These are phyloP conservation scores for Ananas comosus DNA, from an alignment of 176 grass and related monocot species.

Conservation along the genomic window DNA sequence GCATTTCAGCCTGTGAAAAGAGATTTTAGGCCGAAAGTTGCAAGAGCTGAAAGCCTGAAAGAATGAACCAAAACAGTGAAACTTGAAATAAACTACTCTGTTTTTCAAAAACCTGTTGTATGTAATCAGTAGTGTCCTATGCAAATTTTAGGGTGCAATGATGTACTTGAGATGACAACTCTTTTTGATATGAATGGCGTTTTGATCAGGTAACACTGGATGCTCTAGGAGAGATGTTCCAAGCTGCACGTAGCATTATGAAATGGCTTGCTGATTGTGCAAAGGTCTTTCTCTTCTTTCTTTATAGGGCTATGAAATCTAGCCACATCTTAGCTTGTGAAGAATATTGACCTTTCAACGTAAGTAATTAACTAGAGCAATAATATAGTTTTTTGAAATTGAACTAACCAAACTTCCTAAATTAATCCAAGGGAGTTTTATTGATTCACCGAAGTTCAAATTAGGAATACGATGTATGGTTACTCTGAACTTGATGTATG, in stretches of 20 bases:
- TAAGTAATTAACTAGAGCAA: too few species aligned
- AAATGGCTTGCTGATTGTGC: conserved; percentile 88
- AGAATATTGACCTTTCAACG: too few species aligned
- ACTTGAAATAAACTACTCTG: too few species aligned
- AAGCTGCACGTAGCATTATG: conserved; percentile 90
- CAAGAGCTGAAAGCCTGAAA: too few species aligned
- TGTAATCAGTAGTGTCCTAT: neutral
- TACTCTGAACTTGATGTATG: conserved; percentile 11
- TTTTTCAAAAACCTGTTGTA: too few species aligned
- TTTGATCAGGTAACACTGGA: conserved; percentile 67
- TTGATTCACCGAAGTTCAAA: conserved; percentile 13
- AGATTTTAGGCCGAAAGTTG: too few species aligned
- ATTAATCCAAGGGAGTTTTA: conserved; percentile 1
- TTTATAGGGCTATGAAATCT: neutral
- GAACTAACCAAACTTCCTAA: neutral
- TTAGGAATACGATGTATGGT: neutral
- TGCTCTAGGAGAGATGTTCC: conserved; percentile 95
- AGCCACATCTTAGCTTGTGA: neutral
- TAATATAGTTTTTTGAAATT: neutral
- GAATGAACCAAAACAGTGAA: too few species aligned
- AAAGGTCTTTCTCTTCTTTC: conserved; percentile 42
- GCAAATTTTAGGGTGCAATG: neutral
- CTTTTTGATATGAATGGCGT: neutral
- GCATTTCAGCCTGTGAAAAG: too few species aligned
- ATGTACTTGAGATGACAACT: neutral